These are phyloP conservation scores for Larix sibirica DNA, from an alignment of 83 land plant genomes.

Conservation along the genomic window DNA sequence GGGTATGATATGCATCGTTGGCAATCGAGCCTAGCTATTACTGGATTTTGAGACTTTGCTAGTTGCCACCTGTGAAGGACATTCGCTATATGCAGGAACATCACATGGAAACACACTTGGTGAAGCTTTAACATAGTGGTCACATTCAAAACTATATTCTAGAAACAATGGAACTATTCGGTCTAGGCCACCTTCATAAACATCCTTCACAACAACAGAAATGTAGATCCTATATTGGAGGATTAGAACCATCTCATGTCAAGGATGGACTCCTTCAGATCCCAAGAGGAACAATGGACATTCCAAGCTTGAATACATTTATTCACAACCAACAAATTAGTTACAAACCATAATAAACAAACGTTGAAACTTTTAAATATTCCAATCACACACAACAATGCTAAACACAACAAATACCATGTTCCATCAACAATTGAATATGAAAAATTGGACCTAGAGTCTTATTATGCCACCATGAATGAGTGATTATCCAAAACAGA, in stretches of 20 bases:
- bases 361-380: not conserved
- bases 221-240: not conserved
- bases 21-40: too few relatives aligned
- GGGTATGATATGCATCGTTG: too few relatives aligned
- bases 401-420: not conserved
- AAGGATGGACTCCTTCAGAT: not conserved
- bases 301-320: not conserved
- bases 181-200: not conserved
- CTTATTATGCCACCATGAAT: conserved; percentile 10
- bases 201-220: not conserved
- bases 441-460: conserved; percentile 18
- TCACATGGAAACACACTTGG: not conserved
- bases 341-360: not conserved
- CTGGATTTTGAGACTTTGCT: not conserved
- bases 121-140: not conserved
- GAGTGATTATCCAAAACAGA: too few relatives aligned
- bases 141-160: not conserved
- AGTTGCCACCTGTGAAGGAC: not conserved
- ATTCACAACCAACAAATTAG: not conserved
- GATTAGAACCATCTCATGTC: not conserved
- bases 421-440: not conserved
- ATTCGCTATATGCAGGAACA: not conserved
- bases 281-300: not conserved
- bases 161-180: not conserved
- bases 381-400: not conserved